These are phyloP conservation scores for Penicillium soppii DNA, from an alignment of 495 filamentous ascomycete species.

Conservation along the genomic window DNA sequence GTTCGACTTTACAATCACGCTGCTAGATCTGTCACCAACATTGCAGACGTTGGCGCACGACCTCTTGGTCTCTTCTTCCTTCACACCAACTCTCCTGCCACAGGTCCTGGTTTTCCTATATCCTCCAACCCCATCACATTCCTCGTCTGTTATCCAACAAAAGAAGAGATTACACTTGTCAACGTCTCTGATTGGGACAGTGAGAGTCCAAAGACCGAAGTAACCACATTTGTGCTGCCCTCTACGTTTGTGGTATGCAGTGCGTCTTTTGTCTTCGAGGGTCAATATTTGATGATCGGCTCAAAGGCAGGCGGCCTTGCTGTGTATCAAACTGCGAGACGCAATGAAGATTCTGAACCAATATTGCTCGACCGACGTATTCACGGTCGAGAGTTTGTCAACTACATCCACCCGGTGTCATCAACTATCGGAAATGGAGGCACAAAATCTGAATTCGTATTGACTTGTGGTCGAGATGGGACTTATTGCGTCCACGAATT, in stretches of 20 bases:
- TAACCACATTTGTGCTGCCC: conserved; percentile 28
- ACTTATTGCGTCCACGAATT: conserved; percentile 58
- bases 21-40: conserved; percentile 22
- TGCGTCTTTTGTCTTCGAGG: conserved; percentile 35
- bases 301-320: conserved; percentile 62
- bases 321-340: conserved; percentile 42
- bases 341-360: conserved; percentile 18
- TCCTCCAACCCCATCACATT: conserved; percentile 16
- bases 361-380: conserved; percentile 30
- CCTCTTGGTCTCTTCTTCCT: conserved; percentile 29
- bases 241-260: conserved; percentile 36
- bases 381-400: conserved; percentile 69
- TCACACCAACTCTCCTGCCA: conserved; percentile 8
- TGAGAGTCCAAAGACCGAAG: conserved; percentile 18
- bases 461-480: conserved; percentile 76
- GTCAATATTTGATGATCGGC: conserved; percentile 61
- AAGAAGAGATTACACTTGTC: conserved; percentile 33
- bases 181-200: conserved; percentile 17
- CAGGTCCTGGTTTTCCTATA: not conserved
- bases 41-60: conserved; percentile 24
- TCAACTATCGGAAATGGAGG: conserved; percentile 8
- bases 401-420: conserved; percentile 50
- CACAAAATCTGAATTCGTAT: conserved; percentile 27
- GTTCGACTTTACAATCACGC: conserved; percentile 38
- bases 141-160: conserved; percentile 28